These are phyloP conservation scores for Aspergillus japonicus DNA, from an alignment of 2,329 filamentous ascomycete species.

Conservation along the genomic window DNA sequence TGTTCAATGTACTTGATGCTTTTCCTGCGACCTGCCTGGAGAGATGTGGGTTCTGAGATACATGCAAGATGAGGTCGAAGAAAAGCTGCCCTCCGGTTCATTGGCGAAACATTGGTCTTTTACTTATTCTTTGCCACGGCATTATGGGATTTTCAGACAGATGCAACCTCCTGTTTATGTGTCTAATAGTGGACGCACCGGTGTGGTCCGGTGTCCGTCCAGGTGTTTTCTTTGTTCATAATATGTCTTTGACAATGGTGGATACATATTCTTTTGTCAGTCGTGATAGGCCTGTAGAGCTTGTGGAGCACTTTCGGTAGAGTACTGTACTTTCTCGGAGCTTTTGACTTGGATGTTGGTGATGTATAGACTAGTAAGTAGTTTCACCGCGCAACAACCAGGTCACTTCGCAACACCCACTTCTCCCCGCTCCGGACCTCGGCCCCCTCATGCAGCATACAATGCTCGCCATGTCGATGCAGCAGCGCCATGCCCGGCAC, in stretches of 20 bases:
- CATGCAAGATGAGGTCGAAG: constrained; percentile 14
- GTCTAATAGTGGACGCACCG: constrained; percentile 1
- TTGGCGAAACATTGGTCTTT: constrained; percentile 15
- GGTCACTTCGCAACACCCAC: constrained; percentile 84
- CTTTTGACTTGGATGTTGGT: too few species aligned
- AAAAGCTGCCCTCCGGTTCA: constrained; percentile 6
- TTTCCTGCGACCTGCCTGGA: constrained; percentile 7
- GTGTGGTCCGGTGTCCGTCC: neutral
- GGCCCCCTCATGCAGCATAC: constrained; percentile 82
- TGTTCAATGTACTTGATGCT: constrained; percentile 7
- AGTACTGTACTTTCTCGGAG: neutral
- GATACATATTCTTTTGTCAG: constrained; percentile 2
- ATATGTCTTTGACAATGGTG: constrained; percentile 4
- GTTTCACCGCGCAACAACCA: constrained; percentile 48
- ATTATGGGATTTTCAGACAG: constrained; percentile 8
- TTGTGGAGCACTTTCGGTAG: neutral
- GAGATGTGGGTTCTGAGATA: constrained; percentile 8
- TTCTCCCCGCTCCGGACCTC: constrained; percentile 81
- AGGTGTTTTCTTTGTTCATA: constrained; percentile 4
- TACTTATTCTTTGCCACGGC: constrained; percentile 6
- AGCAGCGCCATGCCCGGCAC: constrained; percentile 84
- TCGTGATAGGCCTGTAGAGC: neutral
- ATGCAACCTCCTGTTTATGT: constrained; percentile 10
- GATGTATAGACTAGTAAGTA: neutral
- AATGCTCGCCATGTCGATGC: constrained; percentile 86